phyloP scores from a whole-genome alignment of 2,329 filamentous ascomycete species.

The Akanthomyces uredinophilus region DNA sequence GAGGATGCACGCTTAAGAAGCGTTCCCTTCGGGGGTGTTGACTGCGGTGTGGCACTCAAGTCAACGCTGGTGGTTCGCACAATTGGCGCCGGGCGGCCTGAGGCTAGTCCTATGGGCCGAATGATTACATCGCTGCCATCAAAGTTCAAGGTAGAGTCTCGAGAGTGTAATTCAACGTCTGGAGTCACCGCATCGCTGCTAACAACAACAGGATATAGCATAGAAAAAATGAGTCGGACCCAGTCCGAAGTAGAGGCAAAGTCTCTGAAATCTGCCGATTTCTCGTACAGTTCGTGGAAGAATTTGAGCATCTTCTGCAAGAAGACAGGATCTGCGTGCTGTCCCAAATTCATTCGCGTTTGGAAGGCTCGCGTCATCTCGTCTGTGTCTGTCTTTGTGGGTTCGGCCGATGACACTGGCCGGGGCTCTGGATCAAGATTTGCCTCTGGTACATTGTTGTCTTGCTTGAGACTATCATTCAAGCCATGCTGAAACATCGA shows the following conservation, averaged over 20 bases:
- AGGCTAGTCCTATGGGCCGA: constrained; percentile 58
- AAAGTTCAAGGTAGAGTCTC: constrained; percentile 75
- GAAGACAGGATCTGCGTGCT: constrained; percentile 43
- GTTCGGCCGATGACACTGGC: not conserved
- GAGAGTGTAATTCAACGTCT: constrained; percentile 80
- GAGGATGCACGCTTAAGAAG: constrained; percentile 78
- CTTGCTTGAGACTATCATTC: constrained; percentile 60
- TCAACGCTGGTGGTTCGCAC: constrained; percentile 63
- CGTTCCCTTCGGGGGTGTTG: constrained; percentile 48
- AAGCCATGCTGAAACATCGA: constrained; percentile 85
- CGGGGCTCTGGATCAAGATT: not conserved
- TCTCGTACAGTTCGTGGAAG: constrained; percentile 69
- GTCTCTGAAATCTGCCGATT: constrained; percentile 73
- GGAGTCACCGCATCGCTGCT: constrained; percentile 78
- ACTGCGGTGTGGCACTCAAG: constrained; percentile 44
- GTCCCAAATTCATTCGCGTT: constrained; percentile 12
- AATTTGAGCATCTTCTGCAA: constrained; percentile 76
- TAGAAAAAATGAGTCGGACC: constrained; percentile 69
- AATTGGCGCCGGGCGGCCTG: constrained; percentile 59
- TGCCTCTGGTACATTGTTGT: constrained; percentile 24
- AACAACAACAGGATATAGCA: constrained; percentile 83
- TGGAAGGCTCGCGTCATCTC: constrained; percentile 5
- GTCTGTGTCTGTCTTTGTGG: not conserved
- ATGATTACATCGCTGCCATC: constrained; percentile 83
- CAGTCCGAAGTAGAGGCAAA: constrained; percentile 79